Evolutionary conservation across 176 grass and related monocot genomes (phyloP).

Genomic region (Saccharum officinarum): DNA sequence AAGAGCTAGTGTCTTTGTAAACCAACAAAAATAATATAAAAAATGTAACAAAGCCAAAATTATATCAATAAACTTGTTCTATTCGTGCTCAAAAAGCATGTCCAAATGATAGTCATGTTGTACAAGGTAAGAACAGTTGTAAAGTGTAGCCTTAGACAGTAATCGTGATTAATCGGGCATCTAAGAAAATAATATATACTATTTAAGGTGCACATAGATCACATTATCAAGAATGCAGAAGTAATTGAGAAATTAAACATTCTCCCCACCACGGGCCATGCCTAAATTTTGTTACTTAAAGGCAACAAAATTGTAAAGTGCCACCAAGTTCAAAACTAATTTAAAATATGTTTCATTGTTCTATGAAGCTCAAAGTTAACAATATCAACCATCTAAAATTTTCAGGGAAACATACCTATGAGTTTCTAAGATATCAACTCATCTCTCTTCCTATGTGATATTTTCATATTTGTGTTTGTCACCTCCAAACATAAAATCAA

Average conservation of each 20-base stretch:
- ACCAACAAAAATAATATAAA: not conserved
- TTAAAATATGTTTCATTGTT: not conserved
- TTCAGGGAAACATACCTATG: not conserved
- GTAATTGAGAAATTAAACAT: not conserved
- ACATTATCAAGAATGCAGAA: not conserved
- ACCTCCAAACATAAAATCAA: not conserved
- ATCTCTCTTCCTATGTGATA: not conserved
- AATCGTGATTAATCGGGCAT: not conserved
- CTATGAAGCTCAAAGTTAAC: not conserved
- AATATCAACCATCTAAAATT: not conserved
- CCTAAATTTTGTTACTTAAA: too few relatives aligned
- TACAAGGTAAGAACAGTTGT: not conserved
- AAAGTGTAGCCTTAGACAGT: constrained; percentile 1
- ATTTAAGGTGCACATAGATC: not conserved
- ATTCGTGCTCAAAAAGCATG: not conserved
- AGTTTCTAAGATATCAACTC: not conserved
- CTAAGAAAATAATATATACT: not conserved
- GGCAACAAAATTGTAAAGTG: too few relatives aligned
- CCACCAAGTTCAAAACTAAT: not conserved
- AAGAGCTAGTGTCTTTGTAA: not conserved
- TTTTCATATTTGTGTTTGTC: not conserved
- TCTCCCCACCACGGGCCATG: too few relatives aligned
- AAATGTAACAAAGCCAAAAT: not conserved
- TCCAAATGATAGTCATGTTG: not conserved
- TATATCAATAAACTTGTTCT: not conserved